phyloP scores from a whole-genome alignment of 2,329 filamentous ascomycete genomes.

The Colletotrichum sp. region DNA sequence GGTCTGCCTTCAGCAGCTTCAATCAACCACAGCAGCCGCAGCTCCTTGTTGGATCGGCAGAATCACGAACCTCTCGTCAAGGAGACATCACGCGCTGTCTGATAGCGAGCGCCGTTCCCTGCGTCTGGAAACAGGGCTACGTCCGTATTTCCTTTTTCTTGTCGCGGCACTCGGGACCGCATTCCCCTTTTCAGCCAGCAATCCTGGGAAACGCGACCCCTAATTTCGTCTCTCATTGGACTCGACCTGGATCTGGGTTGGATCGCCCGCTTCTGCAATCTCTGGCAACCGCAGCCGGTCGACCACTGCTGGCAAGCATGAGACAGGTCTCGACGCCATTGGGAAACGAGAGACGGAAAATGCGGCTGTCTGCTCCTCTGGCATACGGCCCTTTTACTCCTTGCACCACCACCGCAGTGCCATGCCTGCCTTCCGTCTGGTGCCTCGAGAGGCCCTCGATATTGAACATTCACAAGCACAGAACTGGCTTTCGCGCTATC shows the following conservation, averaged over 20 bases:
- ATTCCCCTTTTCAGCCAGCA: neutral
- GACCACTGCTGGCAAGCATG: neutral
- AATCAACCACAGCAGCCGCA: neutral
- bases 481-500: neutral
- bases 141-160: constrained; percentile 2
- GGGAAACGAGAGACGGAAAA: neutral
- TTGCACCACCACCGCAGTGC: neutral
- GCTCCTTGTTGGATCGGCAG: neutral
- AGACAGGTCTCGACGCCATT: constrained; percentile 11
- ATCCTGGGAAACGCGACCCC: neutral
- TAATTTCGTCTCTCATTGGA: neutral
- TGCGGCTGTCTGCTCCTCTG: neutral
- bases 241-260: neutral
- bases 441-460: neutral
- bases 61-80: neutral
- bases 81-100: neutral
- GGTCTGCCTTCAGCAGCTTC: neutral
- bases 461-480: neutral
- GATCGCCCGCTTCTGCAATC: neutral
- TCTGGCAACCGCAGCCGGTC: neutral
- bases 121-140: neutral
- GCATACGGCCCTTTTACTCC: neutral
- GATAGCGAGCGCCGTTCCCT: neutral
- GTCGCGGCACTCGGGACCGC: neutral
- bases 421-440: neutral